Conservation (phyloP, 257 asterid species). For the Avicennia marina region DNA sequence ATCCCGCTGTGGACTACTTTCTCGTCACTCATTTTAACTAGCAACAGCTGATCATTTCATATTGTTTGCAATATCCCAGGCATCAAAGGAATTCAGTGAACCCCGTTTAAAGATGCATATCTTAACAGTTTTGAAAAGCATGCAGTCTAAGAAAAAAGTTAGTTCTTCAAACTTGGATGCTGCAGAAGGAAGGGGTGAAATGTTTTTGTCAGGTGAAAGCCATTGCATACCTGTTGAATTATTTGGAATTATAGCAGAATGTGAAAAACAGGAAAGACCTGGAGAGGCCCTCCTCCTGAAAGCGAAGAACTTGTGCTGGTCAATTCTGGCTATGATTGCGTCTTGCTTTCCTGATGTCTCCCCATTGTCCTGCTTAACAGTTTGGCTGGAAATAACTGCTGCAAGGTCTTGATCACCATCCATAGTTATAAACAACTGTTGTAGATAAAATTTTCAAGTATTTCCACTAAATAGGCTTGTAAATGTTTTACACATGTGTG, state of each 20-base stretch:
- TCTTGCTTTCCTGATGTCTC: slow-evolving; percentile 94
- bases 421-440: slow-evolving; percentile 14
- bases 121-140: slow-evolving; percentile 79
- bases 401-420: slow-evolving; percentile 62
- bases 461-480: slow-evolving; percentile 2
- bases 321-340: slow-evolving; percentile 91
- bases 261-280: slow-evolving; percentile 81
- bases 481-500: background rate
- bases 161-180: slow-evolving; percentile 47
- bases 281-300: slow-evolving; percentile 90
- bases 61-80: slow-evolving; percentile 47
- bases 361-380: slow-evolving; percentile 77
- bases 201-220: slow-evolving; percentile 42
- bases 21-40: slow-evolving; percentile 7
- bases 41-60: slow-evolving; percentile 19
- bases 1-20: slow-evolving; percentile 2
- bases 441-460: background rate
- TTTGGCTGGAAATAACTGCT: slow-evolving; percentile 97
- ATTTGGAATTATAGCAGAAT: slow-evolving; percentile 88
- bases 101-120: slow-evolving; percentile 79
- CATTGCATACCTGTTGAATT: slow-evolving; percentile 68
- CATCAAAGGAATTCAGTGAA: slow-evolving; percentile 78
- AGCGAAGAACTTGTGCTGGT: slow-evolving; percentile 96
- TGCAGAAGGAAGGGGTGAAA: slow-evolving; percentile 38
- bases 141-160: slow-evolving; percentile 62